A percentile compares a stretch with the other conserved stretches of the same genome.
Conservation (phyloP, 73 alveolate genomes). For the Blepharisma stoltei region DNA sequence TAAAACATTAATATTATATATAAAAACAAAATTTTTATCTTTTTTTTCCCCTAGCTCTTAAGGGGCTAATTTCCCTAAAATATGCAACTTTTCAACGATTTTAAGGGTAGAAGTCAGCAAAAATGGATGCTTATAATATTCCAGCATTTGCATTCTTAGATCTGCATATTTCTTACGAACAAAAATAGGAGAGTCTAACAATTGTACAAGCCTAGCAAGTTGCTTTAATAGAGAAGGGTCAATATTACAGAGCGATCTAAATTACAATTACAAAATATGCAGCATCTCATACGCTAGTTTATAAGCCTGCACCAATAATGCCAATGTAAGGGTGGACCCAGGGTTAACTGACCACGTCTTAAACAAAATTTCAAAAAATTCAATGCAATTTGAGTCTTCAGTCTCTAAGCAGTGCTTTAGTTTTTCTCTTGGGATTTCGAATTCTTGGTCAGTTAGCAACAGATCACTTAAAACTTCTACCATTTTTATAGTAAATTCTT, state of each 20-base stretch:
- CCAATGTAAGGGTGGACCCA: not conserved
- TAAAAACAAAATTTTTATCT: too few species aligned
- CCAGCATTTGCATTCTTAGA: slow-evolving; percentile 22
- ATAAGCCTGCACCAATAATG: slow-evolving; percentile 13
- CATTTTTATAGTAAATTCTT: not conserved
- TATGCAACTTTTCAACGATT: too few species aligned
- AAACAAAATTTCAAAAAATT: slow-evolving; percentile 9
- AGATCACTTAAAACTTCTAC: slow-evolving; percentile 8
- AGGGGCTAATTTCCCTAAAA: too few species aligned
- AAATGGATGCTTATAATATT: slow-evolving; percentile 15
- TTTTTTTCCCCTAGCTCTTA: too few species aligned
- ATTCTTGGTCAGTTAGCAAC: not conserved
- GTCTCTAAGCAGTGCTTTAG: slow-evolving; percentile 6
- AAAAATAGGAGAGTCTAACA: slow-evolving; percentile 14
- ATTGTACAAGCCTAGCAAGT: slow-evolving; percentile 5
- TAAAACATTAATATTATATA: too few species aligned
- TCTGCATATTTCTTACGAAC: slow-evolving; percentile 19
- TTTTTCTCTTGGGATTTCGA: not conserved
- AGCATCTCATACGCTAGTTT: slow-evolving; percentile 6
- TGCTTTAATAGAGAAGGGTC: not conserved
- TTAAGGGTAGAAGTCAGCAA: too few species aligned
- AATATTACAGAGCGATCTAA: not conserved
- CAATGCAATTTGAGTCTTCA: not conserved
- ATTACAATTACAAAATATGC: not conserved
- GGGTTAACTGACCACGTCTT: slow-evolving; percentile 20